Conservation (phyloP, 2,329 filamentous ascomycete genomes). For the Alternaria ventricosa region DNA sequence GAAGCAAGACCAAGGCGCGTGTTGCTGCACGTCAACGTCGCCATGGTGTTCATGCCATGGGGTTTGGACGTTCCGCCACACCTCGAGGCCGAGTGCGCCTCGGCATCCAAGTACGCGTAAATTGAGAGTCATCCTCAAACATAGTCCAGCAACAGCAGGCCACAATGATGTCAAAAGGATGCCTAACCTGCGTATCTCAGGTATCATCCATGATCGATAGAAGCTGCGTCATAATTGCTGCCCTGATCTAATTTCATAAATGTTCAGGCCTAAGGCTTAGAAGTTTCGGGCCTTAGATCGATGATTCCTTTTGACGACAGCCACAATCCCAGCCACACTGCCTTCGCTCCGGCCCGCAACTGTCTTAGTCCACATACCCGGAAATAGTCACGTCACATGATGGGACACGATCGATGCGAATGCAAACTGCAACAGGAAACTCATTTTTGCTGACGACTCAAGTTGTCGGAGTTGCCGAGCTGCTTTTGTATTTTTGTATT, state of each 20-base stretch:
- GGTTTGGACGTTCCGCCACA: neutral
- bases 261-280: neutral
- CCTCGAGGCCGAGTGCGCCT: neutral
- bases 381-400: neutral
- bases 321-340: neutral
- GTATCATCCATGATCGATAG: neutral
- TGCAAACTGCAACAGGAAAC: neutral
- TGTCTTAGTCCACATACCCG: slow-evolving; percentile 4
- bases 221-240: neutral
- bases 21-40: neutral
- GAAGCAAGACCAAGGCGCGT: neutral
- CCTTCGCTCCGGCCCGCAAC: slow-evolving; percentile 14
- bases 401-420: neutral
- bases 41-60: neutral
- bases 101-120: neutral
- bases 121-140: neutral
- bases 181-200: neutral
- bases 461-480: too few species aligned
- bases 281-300: neutral
- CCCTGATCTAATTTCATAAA: neutral
- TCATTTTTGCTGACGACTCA: too few species aligned
- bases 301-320: neutral
- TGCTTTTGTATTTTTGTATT: too few species aligned
- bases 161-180: neutral
- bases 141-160: neutral